Evolutionary conservation across 495 filamentous ascomycete species (phyloP), one percentile per base, ranked within the genome.

Genomic region (Tuber borchii): DNA sequence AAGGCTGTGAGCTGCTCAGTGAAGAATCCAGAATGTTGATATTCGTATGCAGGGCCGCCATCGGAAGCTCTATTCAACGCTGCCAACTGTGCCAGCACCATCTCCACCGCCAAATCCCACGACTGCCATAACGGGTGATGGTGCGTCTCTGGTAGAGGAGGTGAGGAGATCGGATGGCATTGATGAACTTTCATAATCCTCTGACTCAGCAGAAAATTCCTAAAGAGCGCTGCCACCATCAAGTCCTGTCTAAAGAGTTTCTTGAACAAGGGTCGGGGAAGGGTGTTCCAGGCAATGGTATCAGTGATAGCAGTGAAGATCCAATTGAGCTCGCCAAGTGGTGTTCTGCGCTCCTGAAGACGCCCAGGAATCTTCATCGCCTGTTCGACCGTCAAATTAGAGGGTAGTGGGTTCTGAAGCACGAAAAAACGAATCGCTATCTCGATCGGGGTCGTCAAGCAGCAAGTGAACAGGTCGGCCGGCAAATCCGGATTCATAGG

Each of bases 271-370:
- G 93, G 89, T 5, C 94, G 90, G 14, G 93, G 92, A 17, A 99
- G 85, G 6, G 91, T 93, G 70, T 97, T 98, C 95, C 95, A 99
- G 10, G 95, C 95, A 82, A 99, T 99, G 1, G 95, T 98, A 83
- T 99, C 95, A 2, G 95, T 99, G 75, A 99, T 97, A 20, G 95
- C 95, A 2, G 95, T 99, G 80, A 99, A 97, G 37, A 99, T 99
- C 95, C 95, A 99, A 83, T 98, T 98, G 6, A 99, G 85, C 84
- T 99, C 95, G 69, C 95, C 95, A 61, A 98, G 88, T 1, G 95
- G 96, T 65, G 95, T 97, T 83, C 96, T 87, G n/a, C 95, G 89
- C 82, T 99, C 95, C 79, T 95, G 93, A 40, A 97, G 86, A 73
- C 92, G 88, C 34, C 95, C 95, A 2, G 93, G 93, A 12, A 95